Evolutionary conservation across 192 early-diverging fungal genomes (phyloP).

Genomic region (Phycomyces blakesleeanus): DNA sequence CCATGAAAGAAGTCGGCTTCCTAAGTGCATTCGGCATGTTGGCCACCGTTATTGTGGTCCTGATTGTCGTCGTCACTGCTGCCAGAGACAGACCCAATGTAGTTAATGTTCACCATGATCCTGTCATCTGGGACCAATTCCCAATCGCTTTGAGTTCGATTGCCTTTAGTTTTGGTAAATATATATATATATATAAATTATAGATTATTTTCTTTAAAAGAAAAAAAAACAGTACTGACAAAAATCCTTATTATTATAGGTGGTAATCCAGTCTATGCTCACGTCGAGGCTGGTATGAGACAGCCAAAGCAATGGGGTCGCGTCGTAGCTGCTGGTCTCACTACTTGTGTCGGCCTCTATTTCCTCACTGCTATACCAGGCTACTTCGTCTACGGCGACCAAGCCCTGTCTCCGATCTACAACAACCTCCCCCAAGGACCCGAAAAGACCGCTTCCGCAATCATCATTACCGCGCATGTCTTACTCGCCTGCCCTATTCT

Average conservation of each 20-base stretch:
- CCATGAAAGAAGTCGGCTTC: slow-evolving; percentile 74
- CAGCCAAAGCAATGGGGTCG: slow-evolving; percentile 63
- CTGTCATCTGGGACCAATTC: slow-evolving; percentile 48
- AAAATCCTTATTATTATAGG: slow-evolving; percentile 14
- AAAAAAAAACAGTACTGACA: too few species aligned
- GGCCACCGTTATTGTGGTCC: slow-evolving; percentile 64
- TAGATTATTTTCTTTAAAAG: too few species aligned
- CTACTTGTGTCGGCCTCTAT: slow-evolving; percentile 61
- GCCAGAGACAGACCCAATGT: slow-evolving; percentile 31
- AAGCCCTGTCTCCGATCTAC: slow-evolving; percentile 60
- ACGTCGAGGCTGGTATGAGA: slow-evolving; percentile 72
- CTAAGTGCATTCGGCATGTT: slow-evolving; percentile 63
- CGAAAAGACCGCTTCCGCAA: slow-evolving; percentile 57
- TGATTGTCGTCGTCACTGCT: slow-evolving; percentile 55
- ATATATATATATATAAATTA: neutral
- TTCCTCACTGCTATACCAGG: slow-evolving; percentile 62
- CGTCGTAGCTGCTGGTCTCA: slow-evolving; percentile 55
- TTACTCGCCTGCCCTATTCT: slow-evolving; percentile 75
- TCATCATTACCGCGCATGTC: slow-evolving; percentile 74
- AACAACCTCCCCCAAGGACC: slow-evolving; percentile 59
- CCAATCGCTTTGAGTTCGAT: slow-evolving; percentile 68
- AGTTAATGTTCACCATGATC: slow-evolving; percentile 18
- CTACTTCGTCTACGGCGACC: slow-evolving; percentile 68
- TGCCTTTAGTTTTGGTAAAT: slow-evolving; percentile 28
- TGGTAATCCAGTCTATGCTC: slow-evolving; percentile 78